Evolutionary conservation across 2,329 filamentous ascomycete species (phyloP), one percentile per base, ranked within the genome.

Genomic region (Cercospora citrullina): DNA sequence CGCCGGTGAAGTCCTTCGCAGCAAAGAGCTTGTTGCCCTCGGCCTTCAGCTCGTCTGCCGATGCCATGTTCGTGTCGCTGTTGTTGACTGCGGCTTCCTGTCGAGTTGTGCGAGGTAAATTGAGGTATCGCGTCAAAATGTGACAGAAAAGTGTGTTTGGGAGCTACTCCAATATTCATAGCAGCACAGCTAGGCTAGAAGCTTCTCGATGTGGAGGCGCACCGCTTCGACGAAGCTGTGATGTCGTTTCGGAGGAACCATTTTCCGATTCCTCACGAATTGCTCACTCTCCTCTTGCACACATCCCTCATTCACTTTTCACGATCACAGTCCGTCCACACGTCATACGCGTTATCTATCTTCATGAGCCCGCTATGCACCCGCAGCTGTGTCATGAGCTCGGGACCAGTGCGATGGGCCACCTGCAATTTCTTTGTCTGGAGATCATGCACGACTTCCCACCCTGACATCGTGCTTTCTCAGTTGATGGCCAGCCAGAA

Each of bases 1-100:
- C 95, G 80, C 94, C 93, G 77, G 93, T 87, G 81, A 97, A 99
- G 82, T 98, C 93, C 87, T 98, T 98, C 71, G 92, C 93, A 73
- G 93, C 91, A 82, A 99, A 99, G 82, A 96, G 94, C 86, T 96
- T 96, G 87, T 99, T 99, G 69, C 73, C 67, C 61, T 69, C 68
- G n/a, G 67, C 67, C 86, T 99, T 99, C 77, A 99, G 89, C 87
- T 94, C 86, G 81, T 90, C 88, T 60, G 71, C 71, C 66, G 67
- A 70, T 72, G 88, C 87, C 88, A 90, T 90, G 66, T 33, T 76
- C 57, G 6, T 33, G 60, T 55, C 30, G 6, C 16, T 63, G 60
- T 53, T n/a, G 55, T 59, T 33, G 10, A 26, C 10, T 59, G 16
- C 28, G 55, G 28, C 30, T 36, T 36, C 18, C 30, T 18, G 28